A percentile compares a stretch with the other conserved stretches of the same genome.
phyloP scores from a whole-genome alignment of 495 filamentous ascomycete genomes.

The Bacidia gigantensis region DNA sequence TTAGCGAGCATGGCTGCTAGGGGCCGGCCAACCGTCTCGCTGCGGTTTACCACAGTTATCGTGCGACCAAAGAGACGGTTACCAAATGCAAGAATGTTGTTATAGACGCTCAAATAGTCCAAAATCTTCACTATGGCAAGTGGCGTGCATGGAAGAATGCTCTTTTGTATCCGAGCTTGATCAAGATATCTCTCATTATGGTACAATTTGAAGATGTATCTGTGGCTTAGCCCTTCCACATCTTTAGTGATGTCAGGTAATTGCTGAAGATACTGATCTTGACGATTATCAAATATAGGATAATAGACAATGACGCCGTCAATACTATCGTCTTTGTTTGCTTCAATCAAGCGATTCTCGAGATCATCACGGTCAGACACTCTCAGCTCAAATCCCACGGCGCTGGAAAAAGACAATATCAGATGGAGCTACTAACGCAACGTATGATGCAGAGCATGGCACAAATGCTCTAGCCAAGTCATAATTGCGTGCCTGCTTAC shows the following conservation, averaged over 20 bases:
- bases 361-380: conserved; percentile 72
- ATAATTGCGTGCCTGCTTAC: conserved; percentile 39
- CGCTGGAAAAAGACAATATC: conserved; percentile 37
- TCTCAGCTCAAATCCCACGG: conserved; percentile 75
- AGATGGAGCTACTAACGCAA: neutral
- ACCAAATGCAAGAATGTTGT: conserved; percentile 85
- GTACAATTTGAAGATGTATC: conserved; percentile 98
- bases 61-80: conserved; percentile 84
- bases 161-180: conserved; percentile 65
- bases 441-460: conserved; percentile 11
- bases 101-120: conserved; percentile 90
- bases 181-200: conserved; percentile 94
- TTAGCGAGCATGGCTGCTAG: conserved; percentile 92
- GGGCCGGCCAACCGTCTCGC: conserved; percentile 87
- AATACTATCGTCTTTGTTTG: conserved; percentile 62
- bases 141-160: conserved; percentile 87
- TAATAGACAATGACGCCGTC: conserved; percentile 98
- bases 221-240: conserved; percentile 87
- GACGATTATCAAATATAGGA: conserved; percentile 78
- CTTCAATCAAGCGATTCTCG: conserved; percentile 69
- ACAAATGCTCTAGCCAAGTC: conserved; percentile 10
- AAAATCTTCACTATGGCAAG: conserved; percentile 92
- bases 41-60: conserved; percentile 88
- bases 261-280: conserved; percentile 91
- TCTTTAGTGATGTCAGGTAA: conserved; percentile 83